Base-by-base conservation (phyloP, 148 eudicot genomes). In the Linanthus parryae region DNA sequence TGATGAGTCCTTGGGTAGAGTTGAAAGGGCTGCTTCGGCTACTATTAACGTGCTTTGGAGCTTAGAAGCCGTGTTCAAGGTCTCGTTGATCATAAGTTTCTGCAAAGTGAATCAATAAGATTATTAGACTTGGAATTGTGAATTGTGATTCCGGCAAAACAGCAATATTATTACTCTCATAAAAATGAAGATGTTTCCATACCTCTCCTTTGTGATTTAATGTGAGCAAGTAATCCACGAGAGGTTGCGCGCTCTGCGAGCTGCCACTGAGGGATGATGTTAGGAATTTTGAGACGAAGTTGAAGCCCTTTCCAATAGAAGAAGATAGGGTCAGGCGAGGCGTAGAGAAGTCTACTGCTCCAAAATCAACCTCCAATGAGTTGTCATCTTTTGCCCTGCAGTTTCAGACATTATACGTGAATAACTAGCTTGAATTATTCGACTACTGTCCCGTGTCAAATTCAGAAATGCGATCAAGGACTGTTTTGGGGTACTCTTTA, bases 321-420 rank as follows among this genome's bases (percentile, higher is more conserved):
- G 88, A 72, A 22, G 97, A 71, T 24, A 85, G 56, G 25, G 80
- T 83, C 48, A 86, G 64, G 52, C 31, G 77, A 20, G 95, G 97
- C 36, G 44, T 44, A 8, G 88, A 67, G 48, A 66, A 78, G 10
- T 81, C 92, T 63, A 72, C 56, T 34, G 97, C 92, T 58, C 84
- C 97, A 61, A 91, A 91, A 66, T 91, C 95, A 27, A 91, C 61
- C 62, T 91, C 95, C 57, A 83, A 58, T 15, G 95, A 85, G 68
- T 83, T 78, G 42, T 74, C 97, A 59, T 90, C 97, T 28, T 83
- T 81, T 18, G 92, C 90, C 97, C 97, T 90, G 80, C 67, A 74
- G 62, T 38, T 11, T 57, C 20, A 28, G 41, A 3, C 4, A 13
- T 36, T 13, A n/a, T n/a, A n/a, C n/a, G n/a, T n/a, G n/a, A n/a